Evolutionary conservation across 345 rosid genomes (phyloP).

Genomic region (Rhizophora mangle): DNA sequence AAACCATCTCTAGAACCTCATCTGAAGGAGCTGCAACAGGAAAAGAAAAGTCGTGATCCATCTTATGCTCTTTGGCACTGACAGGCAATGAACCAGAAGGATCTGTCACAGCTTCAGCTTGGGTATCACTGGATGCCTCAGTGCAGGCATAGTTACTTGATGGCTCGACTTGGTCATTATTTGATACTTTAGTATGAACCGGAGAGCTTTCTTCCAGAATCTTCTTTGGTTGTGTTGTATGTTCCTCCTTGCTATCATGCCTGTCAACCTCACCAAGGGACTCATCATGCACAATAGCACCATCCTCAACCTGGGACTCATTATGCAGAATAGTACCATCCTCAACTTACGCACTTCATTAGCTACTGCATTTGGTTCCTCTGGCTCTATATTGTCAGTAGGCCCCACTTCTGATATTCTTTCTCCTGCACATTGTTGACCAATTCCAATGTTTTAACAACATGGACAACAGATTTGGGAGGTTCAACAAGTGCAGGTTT

Average conservation of each 20-base stretch:
- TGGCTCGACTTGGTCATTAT: slow-evolving; percentile 18
- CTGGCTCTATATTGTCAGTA: slow-evolving; percentile 36
- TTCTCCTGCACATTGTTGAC: slow-evolving; percentile 34
- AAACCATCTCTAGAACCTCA: slow-evolving; percentile 42
- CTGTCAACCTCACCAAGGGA: slow-evolving; percentile 30
- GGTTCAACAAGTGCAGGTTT: slow-evolving; percentile 27
- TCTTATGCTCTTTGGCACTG: slow-evolving; percentile 31
- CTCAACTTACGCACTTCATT: slow-evolving; percentile 35
- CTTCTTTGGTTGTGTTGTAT: slow-evolving; percentile 36
- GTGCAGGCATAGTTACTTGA: slow-evolving; percentile 17
- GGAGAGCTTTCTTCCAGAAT: slow-evolving; percentile 31
- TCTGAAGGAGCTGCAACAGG: slow-evolving; percentile 37
- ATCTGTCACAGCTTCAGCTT: slow-evolving; percentile 14
- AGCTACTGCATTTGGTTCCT: slow-evolving; percentile 38
- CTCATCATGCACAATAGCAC: slow-evolving; percentile 29
- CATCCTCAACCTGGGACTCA: slow-evolving; percentile 16
- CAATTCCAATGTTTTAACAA: slow-evolving; percentile 32
- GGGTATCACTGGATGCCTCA: slow-evolving; percentile 13
- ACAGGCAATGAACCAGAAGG: slow-evolving; percentile 35
- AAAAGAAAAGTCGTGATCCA: slow-evolving; percentile 34
- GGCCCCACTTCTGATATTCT: slow-evolving; percentile 31
- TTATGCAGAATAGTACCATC: slow-evolving; percentile 11
- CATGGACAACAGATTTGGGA: slow-evolving; percentile 36
- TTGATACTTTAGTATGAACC: slow-evolving; percentile 34
- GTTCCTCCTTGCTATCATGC: slow-evolving; percentile 36